Conservation (phyloP, 23 red algal species). For the Gracilariopsis chorda region DNA sequence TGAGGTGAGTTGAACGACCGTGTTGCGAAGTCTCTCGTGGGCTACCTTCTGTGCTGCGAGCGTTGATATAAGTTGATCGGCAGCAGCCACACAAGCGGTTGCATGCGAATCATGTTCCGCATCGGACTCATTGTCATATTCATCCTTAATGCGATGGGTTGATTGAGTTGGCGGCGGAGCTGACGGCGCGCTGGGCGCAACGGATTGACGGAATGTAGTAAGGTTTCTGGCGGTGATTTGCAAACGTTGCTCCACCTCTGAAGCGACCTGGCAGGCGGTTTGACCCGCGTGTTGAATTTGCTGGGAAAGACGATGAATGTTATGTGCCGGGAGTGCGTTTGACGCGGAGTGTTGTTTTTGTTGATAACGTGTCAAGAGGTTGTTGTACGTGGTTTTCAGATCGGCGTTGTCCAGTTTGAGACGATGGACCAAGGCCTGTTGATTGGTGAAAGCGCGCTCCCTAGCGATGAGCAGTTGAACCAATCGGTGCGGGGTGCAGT, state of each 20-base stretch:
- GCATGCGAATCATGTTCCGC: neutral
- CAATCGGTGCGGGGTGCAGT: neutral
- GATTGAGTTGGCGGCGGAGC: neutral
- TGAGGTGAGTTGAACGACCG: slow-evolving; percentile 34
- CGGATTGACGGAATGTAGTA: slow-evolving; percentile 14
- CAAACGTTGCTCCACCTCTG: slow-evolving; percentile 26
- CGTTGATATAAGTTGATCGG: slow-evolving; percentile 30
- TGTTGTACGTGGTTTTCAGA: slow-evolving; percentile 32
- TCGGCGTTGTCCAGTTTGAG: slow-evolving; percentile 49
- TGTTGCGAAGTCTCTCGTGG: slow-evolving; percentile 23
- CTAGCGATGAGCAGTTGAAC: slow-evolving; percentile 20
- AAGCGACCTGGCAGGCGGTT: slow-evolving; percentile 6
- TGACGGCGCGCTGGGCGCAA: neutral
- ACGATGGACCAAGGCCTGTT: slow-evolving; percentile 30
- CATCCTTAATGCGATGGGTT: neutral
- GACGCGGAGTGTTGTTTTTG: neutral
- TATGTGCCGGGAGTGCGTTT: neutral
- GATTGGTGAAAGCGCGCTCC: slow-evolving; percentile 27
- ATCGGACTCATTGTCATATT: slow-evolving; percentile 48
- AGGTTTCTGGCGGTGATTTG: neutral
- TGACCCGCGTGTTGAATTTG: slow-evolving; percentile 39
- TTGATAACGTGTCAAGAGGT: slow-evolving; percentile 57
- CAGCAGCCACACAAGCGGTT: neutral
- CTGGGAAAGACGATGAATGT: slow-evolving; percentile 32
- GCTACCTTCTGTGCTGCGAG: slow-evolving; percentile 35